Evolutionary conservation across 1,284 basidiomycete species (phyloP).

Genomic region (Puccinia polysora): DNA sequence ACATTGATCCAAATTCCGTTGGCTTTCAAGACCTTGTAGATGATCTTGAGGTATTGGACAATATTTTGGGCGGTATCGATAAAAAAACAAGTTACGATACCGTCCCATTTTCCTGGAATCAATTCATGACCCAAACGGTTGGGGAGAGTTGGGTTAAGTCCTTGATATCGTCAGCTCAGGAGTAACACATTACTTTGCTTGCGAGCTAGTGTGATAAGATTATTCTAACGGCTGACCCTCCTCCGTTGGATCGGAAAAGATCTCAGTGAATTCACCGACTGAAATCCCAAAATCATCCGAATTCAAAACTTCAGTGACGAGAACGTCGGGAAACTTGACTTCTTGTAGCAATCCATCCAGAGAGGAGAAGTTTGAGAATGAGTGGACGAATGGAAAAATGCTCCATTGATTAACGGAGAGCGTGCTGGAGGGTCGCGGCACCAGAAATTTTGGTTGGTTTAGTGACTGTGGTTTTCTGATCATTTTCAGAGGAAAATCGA

Average conservation of each 20-base stretch:
- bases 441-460: conserved; percentile 25
- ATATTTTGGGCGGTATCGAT: conserved; percentile 93
- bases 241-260: conserved; percentile 64
- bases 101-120: conserved; percentile 74
- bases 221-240: conserved; percentile 54
- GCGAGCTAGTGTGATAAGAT: too few species aligned
- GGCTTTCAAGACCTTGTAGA: conserved; percentile 70
- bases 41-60: conserved; percentile 77
- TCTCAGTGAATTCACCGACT: conserved; percentile 87
- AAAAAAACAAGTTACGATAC: conserved; percentile 92
- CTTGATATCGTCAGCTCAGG: too few species aligned
- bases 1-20: conserved; percentile 59
- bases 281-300: conserved; percentile 71
- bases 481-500: conserved; percentile 45
- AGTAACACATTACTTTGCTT: too few species aligned
- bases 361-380: conserved; percentile 71
- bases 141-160: too few species aligned
- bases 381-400: conserved; percentile 81
- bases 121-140: not conserved
- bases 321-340: conserved; percentile 73
- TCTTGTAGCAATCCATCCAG: conserved; percentile 63
- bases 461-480: too few species aligned
- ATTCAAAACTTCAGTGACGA: conserved; percentile 66
- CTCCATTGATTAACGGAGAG: conserved; percentile 66
- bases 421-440: conserved; percentile 50